A percentile compares a stretch with the other conserved stretches of the same genome.
Conservation (phyloP, 225 moss, liverwort and hornwort genomes). For the Neckera pumila region DNA sequence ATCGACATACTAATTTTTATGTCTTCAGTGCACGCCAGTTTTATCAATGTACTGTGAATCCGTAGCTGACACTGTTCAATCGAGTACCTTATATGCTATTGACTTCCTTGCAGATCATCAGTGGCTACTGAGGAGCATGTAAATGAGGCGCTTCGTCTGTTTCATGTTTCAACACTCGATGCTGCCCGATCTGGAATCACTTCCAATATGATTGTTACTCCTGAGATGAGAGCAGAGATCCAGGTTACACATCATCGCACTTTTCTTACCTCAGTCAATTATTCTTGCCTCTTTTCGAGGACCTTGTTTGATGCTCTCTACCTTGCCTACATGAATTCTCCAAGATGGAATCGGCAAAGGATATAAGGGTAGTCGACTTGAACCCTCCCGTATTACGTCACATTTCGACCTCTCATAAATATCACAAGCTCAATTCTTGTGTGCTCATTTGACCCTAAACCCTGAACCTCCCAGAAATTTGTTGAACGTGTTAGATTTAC, state of each 20-base stretch:
- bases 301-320: background rate
- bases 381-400: background rate
- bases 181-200: slow-evolving; percentile 84
- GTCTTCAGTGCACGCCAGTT: background rate
- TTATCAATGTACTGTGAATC: background rate
- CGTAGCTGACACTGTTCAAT: background rate
- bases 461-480: background rate
- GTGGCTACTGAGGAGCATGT: slow-evolving; percentile 93
- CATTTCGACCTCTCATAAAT: background rate
- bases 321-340: background rate
- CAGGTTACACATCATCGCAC: slow-evolving; percentile 33
- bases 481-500: background rate
- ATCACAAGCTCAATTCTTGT: background rate
- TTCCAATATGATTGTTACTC: slow-evolving; percentile 60
- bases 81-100: background rate
- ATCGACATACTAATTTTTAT: background rate
- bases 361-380: background rate
- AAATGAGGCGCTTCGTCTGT: slow-evolving; percentile 76
- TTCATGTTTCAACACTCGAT: slow-evolving; percentile 81
- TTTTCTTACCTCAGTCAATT: background rate
- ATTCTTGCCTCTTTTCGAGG: background rate
- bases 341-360: background rate
- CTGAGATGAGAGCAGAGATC: slow-evolving; percentile 87
- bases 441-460: background rate
- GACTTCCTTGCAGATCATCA: slow-evolving; percentile 44